These are phyloP conservation scores for Vaccinium vitisidaea DNA, from an alignment of 148 eudicot species.

Conservation along the genomic window DNA sequence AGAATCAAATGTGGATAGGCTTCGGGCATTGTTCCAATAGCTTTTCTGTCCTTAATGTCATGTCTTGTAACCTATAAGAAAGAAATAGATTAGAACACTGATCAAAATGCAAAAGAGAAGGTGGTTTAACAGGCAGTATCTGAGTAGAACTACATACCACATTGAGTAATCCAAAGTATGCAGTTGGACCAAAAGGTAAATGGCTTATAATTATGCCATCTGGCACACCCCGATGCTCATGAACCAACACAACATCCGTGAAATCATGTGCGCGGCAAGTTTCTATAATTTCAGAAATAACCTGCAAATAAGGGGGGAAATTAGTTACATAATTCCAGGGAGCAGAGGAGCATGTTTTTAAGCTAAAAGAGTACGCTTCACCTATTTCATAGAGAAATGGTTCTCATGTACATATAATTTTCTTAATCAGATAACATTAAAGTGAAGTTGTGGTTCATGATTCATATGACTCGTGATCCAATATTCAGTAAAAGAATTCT, in stretches of 20 bases:
- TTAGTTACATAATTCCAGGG: background rate
- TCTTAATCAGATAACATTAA: background rate
- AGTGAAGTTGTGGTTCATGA: background rate
- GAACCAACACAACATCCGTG: constrained; percentile 84
- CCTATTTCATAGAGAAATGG: background rate
- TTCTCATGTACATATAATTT: background rate
- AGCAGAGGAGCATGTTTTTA: background rate
- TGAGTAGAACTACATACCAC: constrained; percentile 57
- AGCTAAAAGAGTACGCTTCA: background rate
- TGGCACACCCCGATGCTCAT: constrained; percentile 98
- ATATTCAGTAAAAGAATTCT: background rate
- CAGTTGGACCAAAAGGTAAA: constrained; percentile 98
- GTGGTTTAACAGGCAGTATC: background rate
- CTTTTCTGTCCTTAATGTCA: constrained; percentile 85
- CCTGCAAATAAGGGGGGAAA: constrained; percentile 37
- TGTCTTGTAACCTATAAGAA: constrained; percentile 85
- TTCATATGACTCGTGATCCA: background rate
- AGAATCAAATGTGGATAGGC: constrained; percentile 88
- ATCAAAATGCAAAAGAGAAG: constrained; percentile 9
- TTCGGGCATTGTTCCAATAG: constrained; percentile 96
- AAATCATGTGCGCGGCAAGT: constrained; percentile 84
- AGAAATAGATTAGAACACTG: constrained; percentile 15
- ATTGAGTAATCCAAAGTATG: constrained; percentile 85
- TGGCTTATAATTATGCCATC: constrained; percentile 83
- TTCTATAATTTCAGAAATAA: constrained; percentile 80